Base-by-base conservation (phyloP, 169 alveolate species). In the Eimeria maxima region DNA sequence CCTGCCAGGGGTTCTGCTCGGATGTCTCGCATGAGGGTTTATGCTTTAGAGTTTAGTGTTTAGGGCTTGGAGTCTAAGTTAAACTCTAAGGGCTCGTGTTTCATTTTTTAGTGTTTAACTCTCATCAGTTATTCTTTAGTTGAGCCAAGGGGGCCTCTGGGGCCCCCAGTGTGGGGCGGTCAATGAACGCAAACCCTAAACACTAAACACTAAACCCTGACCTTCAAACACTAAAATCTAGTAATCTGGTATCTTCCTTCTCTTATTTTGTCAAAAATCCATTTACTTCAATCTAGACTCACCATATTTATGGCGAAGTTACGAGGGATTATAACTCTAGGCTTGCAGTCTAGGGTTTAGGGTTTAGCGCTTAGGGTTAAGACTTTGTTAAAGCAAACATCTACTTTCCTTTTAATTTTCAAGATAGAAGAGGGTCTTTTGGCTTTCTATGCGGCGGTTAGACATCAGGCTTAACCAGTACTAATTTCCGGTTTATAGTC, bases 91-190 rank as follows among this genome's bases (percentile, higher is more conserved):
- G 69, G 69, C 20, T 60, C 20, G 20, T 1, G 69, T 18, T 60
- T 14, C 16, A 53, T 7, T 53, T 0, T 60, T 60, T 60, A 60
- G 69, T 18, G 69, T 60, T 60, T 20, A n/a, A 7, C 38, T 33
- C 38, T 57, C 22, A 57, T 14, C 27, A 22, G 16, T 57, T 57
- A 57, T 14, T 16, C 29, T 65, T 65, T 65, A 65, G 74, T 16
- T 18, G 74, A 11, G 0, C n/a, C 16, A 18, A 11, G 74, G 74
- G 74, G 74, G 74, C 74, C 74, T 11, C 74, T 8, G 74, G 74
- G 74, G 60, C 60, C 74, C 74, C 74, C 74, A 18, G 74, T 65
- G 74, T 65, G 74, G 74, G 74, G 74, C 74, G 33, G 74, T n/a
- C 74, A 65, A 0, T 65, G 74, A n/a, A 24, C 74, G 29, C 33